Evolutionary conservation across 2,329 filamentous ascomycete genomes (phyloP).

Genomic region (Sarocladium oryzae): DNA sequence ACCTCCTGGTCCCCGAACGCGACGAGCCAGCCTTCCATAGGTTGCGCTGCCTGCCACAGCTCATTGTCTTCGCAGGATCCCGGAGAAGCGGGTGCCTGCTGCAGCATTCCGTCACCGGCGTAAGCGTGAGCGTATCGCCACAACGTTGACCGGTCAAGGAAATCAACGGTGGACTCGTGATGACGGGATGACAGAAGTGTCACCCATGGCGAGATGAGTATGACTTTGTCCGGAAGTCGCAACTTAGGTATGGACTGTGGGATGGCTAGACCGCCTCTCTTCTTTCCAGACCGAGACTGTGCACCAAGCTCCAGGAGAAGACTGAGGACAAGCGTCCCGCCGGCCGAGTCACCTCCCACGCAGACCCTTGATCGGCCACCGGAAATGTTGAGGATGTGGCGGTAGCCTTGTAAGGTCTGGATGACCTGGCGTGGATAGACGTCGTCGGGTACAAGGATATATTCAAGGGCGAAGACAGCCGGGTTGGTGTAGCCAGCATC

Average conservation of each 20-base stretch:
- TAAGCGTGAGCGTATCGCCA: conserved; percentile 68
- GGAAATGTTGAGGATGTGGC: conserved; percentile 56
- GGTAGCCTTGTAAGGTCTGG: conserved; percentile 64
- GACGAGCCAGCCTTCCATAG: conserved; percentile 60
- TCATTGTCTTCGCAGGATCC: conserved; percentile 59
- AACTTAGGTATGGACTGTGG: conserved; percentile 15
- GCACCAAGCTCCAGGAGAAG: conserved; percentile 60
- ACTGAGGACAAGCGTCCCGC: conserved; percentile 66
- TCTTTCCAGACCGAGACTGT: conserved; percentile 18
- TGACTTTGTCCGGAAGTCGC: conserved; percentile 45
- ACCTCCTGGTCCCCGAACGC: conserved; percentile 73
- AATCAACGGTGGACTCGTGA: conserved; percentile 66
- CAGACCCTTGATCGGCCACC: conserved; percentile 55
- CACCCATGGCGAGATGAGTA: conserved; percentile 76
- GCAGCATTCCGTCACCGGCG: conserved; percentile 33
- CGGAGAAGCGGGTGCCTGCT: conserved; percentile 48
- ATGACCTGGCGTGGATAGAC: conserved; percentile 68
- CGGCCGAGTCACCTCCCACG: conserved; percentile 74
- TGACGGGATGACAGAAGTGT: conserved; percentile 64
- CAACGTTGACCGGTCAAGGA: conserved; percentile 60
- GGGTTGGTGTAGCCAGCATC: conserved; percentile 65
- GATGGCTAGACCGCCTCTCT: conserved; percentile 13
- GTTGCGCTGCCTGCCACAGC: conserved; percentile 63
- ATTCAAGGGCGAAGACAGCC: conserved; percentile 72
- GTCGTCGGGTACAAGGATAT: conserved; percentile 70